These are phyloP conservation scores for Stevia rebaudiana DNA, from an alignment of 140 eudicot genomes.

Conservation along the genomic window DNA sequence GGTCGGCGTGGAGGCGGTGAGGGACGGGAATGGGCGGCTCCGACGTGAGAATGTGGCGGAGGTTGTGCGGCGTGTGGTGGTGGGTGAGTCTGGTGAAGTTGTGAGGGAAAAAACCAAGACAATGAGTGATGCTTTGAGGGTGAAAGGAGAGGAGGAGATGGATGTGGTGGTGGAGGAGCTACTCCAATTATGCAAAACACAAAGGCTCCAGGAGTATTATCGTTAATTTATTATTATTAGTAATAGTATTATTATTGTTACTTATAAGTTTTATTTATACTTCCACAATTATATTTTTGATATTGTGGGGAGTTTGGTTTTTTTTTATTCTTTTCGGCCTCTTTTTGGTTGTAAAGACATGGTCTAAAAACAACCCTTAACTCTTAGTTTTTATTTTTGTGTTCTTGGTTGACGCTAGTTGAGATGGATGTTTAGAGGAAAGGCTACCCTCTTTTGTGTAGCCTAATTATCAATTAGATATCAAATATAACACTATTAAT, in stretches of 20 bases:
- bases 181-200: not conserved
- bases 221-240: not conserved
- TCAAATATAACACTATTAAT: too few relatives aligned
- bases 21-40: conserved; percentile 24
- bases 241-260: not conserved
- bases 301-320: not conserved
- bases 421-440: too few relatives aligned
- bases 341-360: not conserved
- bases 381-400: not conserved
- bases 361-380: not conserved
- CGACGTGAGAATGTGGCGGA: conserved; percentile 12
- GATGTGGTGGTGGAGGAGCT: conserved; percentile 19
- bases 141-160: conserved; percentile 18
- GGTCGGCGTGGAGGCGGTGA: conserved; percentile 25
- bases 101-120: conserved; percentile 29
- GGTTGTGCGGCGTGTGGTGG: conserved; percentile 29
- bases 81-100: conserved; percentile 19
- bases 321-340: not conserved
- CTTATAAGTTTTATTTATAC: not conserved
- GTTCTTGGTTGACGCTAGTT: not conserved
- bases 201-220: not conserved
- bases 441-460: too few relatives aligned
- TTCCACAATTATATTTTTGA: not conserved
- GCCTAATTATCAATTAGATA: too few relatives aligned
- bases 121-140: conserved; percentile 14